phyloP scores from a whole-genome alignment of 192 early-diverging fungal genomes.

The Nowakowskiella sp. region DNA sequence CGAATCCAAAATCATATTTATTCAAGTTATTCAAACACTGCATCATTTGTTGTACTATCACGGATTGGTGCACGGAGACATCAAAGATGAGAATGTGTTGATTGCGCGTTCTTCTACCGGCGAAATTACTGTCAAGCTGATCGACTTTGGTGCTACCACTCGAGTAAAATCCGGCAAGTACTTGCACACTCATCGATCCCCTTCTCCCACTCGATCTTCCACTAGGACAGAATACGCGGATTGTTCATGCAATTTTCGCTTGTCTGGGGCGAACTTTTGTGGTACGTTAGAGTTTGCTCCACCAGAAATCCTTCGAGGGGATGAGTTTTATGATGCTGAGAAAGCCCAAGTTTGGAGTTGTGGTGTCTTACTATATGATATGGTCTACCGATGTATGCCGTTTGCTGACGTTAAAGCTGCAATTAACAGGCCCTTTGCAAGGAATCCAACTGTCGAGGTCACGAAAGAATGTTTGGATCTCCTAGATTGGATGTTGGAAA shows the following conservation, averaged over 20 bases:
- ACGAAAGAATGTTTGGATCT: constrained; percentile 43
- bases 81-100: constrained; percentile 66
- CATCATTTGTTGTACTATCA: constrained; percentile 34
- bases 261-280: constrained; percentile 27
- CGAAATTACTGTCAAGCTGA: constrained; percentile 51
- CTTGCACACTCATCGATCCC: not conserved
- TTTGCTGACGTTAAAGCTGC: not conserved
- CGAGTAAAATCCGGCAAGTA: not conserved
- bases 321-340: constrained; percentile 44
- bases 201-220: not conserved
- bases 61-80: constrained; percentile 52
- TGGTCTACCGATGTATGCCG: not conserved
- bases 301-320: constrained; percentile 55
- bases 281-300: constrained; percentile 62
- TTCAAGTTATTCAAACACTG: constrained; percentile 48
- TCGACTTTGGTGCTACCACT: constrained; percentile 60
- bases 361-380: constrained; percentile 31
- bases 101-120: constrained; percentile 20
- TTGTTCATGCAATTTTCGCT: not conserved
- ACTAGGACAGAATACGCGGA: not conserved
- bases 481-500: constrained; percentile 52
- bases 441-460: constrained; percentile 2
- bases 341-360: constrained; percentile 48
- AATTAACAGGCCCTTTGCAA: not conserved
- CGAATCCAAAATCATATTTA: constrained; percentile 43